Evolutionary conservation across 441 rosid species (phyloP).

Genomic region (Manihot esculenta): DNA sequence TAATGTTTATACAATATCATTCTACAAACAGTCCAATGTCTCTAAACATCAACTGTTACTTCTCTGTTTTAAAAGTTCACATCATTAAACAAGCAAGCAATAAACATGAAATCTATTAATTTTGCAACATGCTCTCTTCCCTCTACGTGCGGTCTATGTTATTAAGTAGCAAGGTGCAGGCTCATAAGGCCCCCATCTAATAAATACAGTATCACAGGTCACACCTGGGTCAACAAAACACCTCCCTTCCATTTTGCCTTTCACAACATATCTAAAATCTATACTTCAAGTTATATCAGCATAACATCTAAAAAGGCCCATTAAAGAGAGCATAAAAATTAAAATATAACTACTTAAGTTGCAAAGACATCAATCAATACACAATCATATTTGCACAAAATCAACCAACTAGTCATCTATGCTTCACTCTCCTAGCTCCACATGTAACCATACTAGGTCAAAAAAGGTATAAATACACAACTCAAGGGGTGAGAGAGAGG

Average conservation of each 20-base stretch:
- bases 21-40: not conserved
- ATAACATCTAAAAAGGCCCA: not conserved
- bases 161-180: not conserved
- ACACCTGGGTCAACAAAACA: not conserved
- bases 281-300: not conserved
- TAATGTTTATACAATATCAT: not conserved
- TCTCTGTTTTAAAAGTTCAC: not conserved
- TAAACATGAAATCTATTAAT: constrained; percentile 2
- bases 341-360: not conserved
- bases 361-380: not conserved
- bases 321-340: not conserved
- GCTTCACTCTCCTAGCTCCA: not conserved
- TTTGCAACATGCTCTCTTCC: not conserved
- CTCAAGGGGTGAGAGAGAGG: not conserved
- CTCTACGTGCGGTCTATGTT: not conserved
- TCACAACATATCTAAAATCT: not conserved
- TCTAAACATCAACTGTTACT: not conserved
- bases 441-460: not conserved
- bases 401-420: not conserved
- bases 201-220: not conserved
- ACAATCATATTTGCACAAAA: not conserved
- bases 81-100: not conserved
- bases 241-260: constrained; percentile 1
- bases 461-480: too few species aligned
- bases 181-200: not conserved